These are phyloP conservation scores for Alternaria arbusti DNA, from an alignment of 2,329 filamentous ascomycete genomes.

Conservation along the genomic window DNA sequence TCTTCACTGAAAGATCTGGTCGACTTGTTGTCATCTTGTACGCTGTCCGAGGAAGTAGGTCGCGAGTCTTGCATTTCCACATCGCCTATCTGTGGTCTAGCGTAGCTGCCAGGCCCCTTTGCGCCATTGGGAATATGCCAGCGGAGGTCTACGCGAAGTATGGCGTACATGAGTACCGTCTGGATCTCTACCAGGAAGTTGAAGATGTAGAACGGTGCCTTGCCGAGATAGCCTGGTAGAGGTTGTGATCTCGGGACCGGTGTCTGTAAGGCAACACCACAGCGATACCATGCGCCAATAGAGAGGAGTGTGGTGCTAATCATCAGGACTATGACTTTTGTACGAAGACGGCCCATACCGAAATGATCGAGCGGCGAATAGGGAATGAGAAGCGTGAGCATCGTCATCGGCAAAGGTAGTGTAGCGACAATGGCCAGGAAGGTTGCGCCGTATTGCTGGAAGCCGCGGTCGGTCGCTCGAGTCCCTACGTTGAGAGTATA, in stretches of 20 bases:
- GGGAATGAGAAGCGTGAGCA: slow-evolving; percentile 56
- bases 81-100: slow-evolving; percentile 15
- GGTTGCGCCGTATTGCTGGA: slow-evolving; percentile 68
- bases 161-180: slow-evolving; percentile 70
- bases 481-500: slow-evolving; percentile 66
- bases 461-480: slow-evolving; percentile 61
- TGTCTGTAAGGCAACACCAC: slow-evolving; percentile 63
- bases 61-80: slow-evolving; percentile 27
- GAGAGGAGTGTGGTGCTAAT: slow-evolving; percentile 66
- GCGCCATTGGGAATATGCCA: slow-evolving; percentile 78
- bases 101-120: slow-evolving; percentile 52
- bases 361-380: slow-evolving; percentile 61
- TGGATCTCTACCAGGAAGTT: slow-evolving; percentile 77
- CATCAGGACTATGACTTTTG: slow-evolving; percentile 71
- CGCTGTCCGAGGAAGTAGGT: slow-evolving; percentile 10
- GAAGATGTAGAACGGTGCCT: slow-evolving; percentile 79
- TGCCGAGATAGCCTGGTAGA: slow-evolving; percentile 74
- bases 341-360: slow-evolving; percentile 69
- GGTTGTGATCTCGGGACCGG: slow-evolving; percentile 54
- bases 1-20: not conserved
- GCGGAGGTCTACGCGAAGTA: slow-evolving; percentile 73
- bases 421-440: slow-evolving; percentile 71
- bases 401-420: slow-evolving; percentile 66
- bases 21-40: not conserved
- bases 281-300: slow-evolving; percentile 73